Evolutionary conservation across 345 rosid genomes (phyloP).

Genomic region (Psidium guajava): DNA sequence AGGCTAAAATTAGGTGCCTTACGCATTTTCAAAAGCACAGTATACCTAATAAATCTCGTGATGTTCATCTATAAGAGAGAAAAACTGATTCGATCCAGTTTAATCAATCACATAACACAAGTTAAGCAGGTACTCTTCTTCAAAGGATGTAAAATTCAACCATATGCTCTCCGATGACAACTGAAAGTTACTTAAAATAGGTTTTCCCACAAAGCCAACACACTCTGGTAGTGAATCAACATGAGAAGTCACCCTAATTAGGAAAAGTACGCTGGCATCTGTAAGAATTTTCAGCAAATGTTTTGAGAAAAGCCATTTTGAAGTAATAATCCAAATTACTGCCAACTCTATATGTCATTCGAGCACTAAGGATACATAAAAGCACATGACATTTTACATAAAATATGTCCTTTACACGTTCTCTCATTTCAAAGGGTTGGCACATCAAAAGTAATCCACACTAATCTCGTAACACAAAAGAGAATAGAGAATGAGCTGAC

Average conservation of each 20-base stretch:
- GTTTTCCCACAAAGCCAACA: neutral
- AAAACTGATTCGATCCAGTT: neutral
- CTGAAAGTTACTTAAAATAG: neutral
- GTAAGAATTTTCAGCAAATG: neutral
- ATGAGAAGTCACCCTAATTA: neutral
- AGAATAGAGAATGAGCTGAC: neutral
- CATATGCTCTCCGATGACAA: neutral
- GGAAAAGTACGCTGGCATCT: neutral
- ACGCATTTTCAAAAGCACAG: neutral
- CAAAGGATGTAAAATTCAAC: neutral
- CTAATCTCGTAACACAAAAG: neutral
- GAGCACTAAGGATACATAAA: neutral
- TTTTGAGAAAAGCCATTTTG: neutral
- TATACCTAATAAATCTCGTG: neutral
- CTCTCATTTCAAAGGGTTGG: neutral
- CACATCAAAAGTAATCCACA: neutral
- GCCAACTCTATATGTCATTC: neutral
- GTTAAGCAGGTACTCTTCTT: neutral
- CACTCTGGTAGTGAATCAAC: neutral
- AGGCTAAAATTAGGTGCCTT: neutral
- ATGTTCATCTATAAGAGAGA: neutral
- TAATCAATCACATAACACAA: neutral
- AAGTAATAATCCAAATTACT: neutral
- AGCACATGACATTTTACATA: neutral
- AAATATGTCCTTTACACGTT: neutral